Conservation (phyloP, 306 rosid species). For the Trifolium repens region DNA sequence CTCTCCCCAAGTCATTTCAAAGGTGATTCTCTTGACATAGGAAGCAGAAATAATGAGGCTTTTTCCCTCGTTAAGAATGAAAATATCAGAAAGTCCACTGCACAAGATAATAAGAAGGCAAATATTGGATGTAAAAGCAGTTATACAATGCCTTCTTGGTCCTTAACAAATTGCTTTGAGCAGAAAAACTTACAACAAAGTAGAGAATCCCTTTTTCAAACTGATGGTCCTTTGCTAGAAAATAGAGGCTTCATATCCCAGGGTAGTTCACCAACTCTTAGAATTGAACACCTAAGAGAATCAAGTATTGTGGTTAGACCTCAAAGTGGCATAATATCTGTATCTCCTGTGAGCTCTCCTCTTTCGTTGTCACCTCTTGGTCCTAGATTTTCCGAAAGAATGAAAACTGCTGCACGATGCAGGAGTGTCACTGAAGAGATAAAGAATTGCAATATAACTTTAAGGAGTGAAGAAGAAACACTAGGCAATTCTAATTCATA, state of each 20-base stretch:
- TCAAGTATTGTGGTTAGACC: conserved; percentile 42
- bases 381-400: conserved; percentile 78
- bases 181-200: conserved; percentile 40
- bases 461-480: conserved; percentile 48
- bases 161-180: conserved; percentile 63
- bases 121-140: conserved; percentile 67
- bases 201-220: conserved; percentile 46
- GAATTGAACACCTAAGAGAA: conserved; percentile 50
- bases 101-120: conserved; percentile 88
- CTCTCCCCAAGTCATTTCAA: conserved; percentile 70
- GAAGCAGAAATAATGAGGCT: conserved; percentile 48
- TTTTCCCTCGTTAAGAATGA: conserved; percentile 46
- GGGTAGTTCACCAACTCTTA: conserved; percentile 48
- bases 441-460: conserved; percentile 46
- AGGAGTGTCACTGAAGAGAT: conserved; percentile 50
- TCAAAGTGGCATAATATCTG: conserved; percentile 47
- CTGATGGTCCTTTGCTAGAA: conserved; percentile 67
- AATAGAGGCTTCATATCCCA: conserved; percentile 43
- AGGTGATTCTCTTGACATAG: conserved; percentile 74
- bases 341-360: conserved; percentile 59
- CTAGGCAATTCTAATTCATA: conserved; percentile 52
- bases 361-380: conserved; percentile 93
- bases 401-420: conserved; percentile 51
- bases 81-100: conserved; percentile 39
- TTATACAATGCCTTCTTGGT: conserved; percentile 51